Evolutionary conservation across 1,139 yeast genomes (phyloP), one percentile per base, ranked within the genome.

Genomic region (Suhomyces coccinellae): DNA sequence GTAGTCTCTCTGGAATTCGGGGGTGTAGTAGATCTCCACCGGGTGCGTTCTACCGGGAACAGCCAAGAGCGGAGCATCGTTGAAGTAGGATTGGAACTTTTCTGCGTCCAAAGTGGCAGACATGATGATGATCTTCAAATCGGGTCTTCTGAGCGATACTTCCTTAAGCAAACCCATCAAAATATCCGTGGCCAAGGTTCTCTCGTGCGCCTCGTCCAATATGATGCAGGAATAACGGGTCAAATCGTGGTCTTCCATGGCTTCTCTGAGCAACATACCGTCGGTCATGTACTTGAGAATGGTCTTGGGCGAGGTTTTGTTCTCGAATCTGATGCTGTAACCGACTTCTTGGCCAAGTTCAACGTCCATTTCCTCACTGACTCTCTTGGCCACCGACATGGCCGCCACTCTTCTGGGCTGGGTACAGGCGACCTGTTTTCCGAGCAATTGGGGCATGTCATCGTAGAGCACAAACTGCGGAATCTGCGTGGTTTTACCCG

Each of bases 11-110:
- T 93, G 98, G 63, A 85, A 90, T 64, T 93, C 98, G 16, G 97
- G 97, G 1, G 99, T 93, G 66, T 93, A 93, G 67, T 89, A 93
- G 47, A 93, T 86, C 63, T 93, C 99, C 42, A 93, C 99, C 0
- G 99, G 98, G 62, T 84, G 95, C 1, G 99, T 93, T 77, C 99
- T 83, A 62, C 99, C 99, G 2, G 99, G 97, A 30, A 93, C 98
- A 0, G 98, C 96, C 54, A 93, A 76, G 51, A 93, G 71, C 16
- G 99, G 99, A 16, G 98, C 98, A 58, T 86, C 82, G 64, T 85
- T 80, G 71, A 93, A 93, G 66, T 93, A 93, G 24, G 66, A 71
- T 68, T 93, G 98, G 64, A 93, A 93, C 72, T 93, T 93, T 65
- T 90, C 95, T 2, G 99, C 97, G 71, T 93, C 98, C 63, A 93